Percentiles rank a stretch among this genome's conserved stretches.
Evolutionary conservation across 305 asterid species (phyloP).

Genomic region (Fraxinus nigra): DNA sequence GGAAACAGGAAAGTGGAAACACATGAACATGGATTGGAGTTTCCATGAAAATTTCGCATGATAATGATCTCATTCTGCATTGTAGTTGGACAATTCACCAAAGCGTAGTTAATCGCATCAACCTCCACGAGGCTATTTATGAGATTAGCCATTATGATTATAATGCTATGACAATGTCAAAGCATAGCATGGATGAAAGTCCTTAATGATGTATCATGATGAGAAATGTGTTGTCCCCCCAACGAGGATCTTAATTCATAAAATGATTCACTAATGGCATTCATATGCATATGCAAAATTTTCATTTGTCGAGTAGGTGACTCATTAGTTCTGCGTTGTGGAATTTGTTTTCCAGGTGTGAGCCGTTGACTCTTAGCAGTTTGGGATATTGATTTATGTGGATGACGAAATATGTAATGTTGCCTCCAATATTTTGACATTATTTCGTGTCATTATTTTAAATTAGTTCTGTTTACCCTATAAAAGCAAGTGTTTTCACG

Average conservation of each 20-base stretch:
- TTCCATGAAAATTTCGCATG: not conserved
- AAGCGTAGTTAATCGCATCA: not conserved
- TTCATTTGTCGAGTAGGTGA: not conserved
- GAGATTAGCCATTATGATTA: not conserved
- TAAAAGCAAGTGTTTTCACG: not conserved
- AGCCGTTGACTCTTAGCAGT: not conserved
- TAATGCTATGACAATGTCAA: not conserved
- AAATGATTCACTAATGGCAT: not conserved
- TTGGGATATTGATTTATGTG: not conserved
- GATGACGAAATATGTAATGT: not conserved
- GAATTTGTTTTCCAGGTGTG: not conserved
- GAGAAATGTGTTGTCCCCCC: not conserved
- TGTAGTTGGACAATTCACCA: not conserved
- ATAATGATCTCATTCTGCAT: not conserved
- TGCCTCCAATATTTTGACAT: not conserved
- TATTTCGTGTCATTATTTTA: not conserved
- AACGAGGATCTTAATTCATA: not conserved
- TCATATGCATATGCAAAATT: not conserved
- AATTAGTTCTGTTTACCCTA: not conserved
- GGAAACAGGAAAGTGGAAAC: not conserved
- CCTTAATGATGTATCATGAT: not conserved
- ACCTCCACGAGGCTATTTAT: not conserved
- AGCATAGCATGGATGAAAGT: not conserved
- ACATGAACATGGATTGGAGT: not conserved
- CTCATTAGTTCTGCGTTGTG: not conserved